These are phyloP conservation scores for Neofusicoccum laricinum DNA, from an alignment of 2,329 filamentous ascomycete genomes.

Conservation along the genomic window DNA sequence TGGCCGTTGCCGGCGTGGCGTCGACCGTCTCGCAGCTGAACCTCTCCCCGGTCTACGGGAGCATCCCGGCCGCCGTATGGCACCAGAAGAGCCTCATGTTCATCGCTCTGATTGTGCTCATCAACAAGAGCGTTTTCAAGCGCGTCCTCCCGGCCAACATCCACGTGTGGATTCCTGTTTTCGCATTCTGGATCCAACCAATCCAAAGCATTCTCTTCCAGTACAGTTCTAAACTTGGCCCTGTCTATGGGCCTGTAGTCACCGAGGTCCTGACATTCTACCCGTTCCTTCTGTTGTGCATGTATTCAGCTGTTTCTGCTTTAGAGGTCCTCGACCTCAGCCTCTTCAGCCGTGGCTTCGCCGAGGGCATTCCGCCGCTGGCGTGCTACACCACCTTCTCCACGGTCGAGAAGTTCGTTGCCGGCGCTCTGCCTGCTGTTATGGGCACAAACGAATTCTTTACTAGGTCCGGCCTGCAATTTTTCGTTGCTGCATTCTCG, in stretches of 20 bases:
- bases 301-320: conserved; percentile 45
- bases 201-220: conserved; percentile 70
- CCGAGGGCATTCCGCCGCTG: conserved; percentile 59
- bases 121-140: conserved; percentile 59
- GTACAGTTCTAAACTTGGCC: conserved; percentile 64
- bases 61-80: conserved; percentile 70
- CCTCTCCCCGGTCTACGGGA: conserved; percentile 84
- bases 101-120: conserved; percentile 69
- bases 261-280: conserved; percentile 73
- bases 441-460: conserved; percentile 64
- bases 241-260: conserved; percentile 68
- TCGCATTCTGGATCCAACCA: conserved; percentile 72
- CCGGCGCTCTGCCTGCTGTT: conserved; percentile 42
- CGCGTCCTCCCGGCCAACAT: conserved; percentile 49
- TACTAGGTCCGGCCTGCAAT: conserved; percentile 69
- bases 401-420: conserved; percentile 41
- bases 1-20: conserved; percentile 60
- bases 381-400: conserved; percentile 65
- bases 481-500: conserved; percentile 64
- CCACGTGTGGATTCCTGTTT: conserved; percentile 61
- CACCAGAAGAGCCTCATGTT: conserved; percentile 66
- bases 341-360: conserved; percentile 54
- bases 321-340: conserved; percentile 62
- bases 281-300: conserved; percentile 39
- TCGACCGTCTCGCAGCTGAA: conserved; percentile 71